Base-by-base conservation (phyloP, 129 eudicot genomes). In the Arctium lappa region DNA sequence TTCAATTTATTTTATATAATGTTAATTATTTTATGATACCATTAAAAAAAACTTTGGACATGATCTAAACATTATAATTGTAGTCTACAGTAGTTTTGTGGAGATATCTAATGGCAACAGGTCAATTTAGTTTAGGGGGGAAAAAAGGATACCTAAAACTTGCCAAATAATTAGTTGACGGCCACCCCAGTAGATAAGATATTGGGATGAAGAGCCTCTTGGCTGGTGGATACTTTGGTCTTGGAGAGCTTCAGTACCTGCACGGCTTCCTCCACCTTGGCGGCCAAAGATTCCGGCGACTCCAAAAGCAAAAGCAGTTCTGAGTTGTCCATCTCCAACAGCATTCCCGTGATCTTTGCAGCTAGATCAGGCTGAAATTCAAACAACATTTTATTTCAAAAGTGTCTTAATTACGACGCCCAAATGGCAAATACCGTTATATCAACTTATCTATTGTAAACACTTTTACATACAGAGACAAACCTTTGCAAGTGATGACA, bases 301-400 rank as follows among this genome's bases (percentile, higher is more conserved):
- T 94, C 94, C 82, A 92, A 79, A 10, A 94, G 78, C 69, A 91
- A 74, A 38, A 94, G 86, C 72, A 94, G 79, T 72, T 94, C 97
- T 3, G 92, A 73, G 79, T 91, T 92, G 89, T 94, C 97, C 98
- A 94, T 94, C 86, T 94, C 98, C 87, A 94, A 56, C 36, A 94
- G 81, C 98, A 94, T 94, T 65, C 98, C 98, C 1, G 98, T 94
- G 30, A 94, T 89, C 91, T 94, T 94, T 77, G 89, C 92, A 62
- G 89, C 97, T 39, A 88, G 89, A 68, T 94, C 96, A 42, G 97
- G 97, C 98, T 94, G 91, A 88, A 83, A 83, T 18, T 6, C 30
- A 7, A 73, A 40, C 12, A 79, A 39, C 50, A 18, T 8, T 42
- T 42, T 42, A 42, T 7, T 42, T 3, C 9, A 42, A 7, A 42